Conservation (phyloP, 129 eudicot species). For the Oenanthe sinensis region DNA sequence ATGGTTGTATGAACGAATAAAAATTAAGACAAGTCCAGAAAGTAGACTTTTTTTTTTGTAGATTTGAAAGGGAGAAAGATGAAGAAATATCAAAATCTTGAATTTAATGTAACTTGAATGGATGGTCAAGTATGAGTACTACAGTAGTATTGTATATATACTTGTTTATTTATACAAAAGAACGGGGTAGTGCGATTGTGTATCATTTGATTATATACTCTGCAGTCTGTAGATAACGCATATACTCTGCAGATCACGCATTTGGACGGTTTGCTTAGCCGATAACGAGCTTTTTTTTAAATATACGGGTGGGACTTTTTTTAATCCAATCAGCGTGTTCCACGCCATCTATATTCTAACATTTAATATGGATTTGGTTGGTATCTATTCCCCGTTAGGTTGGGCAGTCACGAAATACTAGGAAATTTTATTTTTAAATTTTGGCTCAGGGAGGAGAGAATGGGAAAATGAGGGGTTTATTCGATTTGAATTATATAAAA, state of each 20-base stretch:
- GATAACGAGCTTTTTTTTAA: background rate
- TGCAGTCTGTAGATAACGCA: too few relatives aligned
- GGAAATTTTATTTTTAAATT: too few relatives aligned
- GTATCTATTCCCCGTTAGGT: too few relatives aligned
- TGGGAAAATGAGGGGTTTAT: too few relatives aligned
- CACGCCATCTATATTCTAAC: background rate
- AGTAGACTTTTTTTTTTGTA: background rate
- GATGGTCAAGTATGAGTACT: background rate
- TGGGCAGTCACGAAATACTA: too few relatives aligned
- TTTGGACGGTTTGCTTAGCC: background rate
- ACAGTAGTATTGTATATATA: background rate
- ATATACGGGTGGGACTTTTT: background rate
- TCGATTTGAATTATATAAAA: too few relatives aligned
- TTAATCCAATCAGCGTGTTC: background rate
- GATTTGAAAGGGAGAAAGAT: background rate
- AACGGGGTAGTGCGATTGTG: background rate
- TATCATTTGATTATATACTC: too few relatives aligned
- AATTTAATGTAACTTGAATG: background rate
- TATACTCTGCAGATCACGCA: background rate
- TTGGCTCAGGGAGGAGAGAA: too few relatives aligned
- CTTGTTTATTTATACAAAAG: background rate
- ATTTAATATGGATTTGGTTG: too few relatives aligned
- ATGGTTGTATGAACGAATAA: too few relatives aligned
- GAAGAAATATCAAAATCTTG: background rate
- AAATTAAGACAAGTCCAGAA: too few relatives aligned